Conservation (phyloP, 176 grass and related monocot genomes). For the Tillandsia leiboldiana region DNA sequence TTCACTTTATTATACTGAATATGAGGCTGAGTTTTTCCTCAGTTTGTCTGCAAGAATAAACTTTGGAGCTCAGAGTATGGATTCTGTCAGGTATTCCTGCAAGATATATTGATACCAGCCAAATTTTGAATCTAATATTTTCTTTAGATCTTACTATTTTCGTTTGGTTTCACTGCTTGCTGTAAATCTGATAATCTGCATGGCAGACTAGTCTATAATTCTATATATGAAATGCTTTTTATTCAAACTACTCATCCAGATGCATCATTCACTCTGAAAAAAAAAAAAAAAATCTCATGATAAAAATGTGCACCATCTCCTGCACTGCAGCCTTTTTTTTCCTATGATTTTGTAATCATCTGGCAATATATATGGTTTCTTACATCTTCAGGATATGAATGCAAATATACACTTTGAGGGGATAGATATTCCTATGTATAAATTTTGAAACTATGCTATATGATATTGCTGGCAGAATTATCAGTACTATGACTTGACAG, state of each 20-base stretch:
- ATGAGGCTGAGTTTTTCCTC: conserved; percentile 52
- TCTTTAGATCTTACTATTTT: background rate
- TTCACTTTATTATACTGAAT: conserved; percentile 62
- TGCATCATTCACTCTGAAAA: background rate
- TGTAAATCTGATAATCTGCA: background rate
- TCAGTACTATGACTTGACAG: no score
- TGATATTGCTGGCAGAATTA: no score
- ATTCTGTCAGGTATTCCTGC: conserved; percentile 32
- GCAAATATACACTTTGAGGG: no score
- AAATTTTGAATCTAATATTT: background rate
- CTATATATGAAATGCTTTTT: background rate
- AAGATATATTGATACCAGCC: background rate
- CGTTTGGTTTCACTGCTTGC: background rate
- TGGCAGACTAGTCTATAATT: background rate
- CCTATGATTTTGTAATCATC: no score
- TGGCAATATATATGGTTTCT: no score
- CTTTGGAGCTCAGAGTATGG: conserved; percentile 52
- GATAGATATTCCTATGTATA: no score
- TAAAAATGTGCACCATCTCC: no score
- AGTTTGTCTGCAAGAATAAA: conserved; percentile 58
- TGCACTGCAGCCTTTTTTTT: no score
- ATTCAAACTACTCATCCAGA: background rate
- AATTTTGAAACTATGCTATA: no score
- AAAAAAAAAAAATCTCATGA: background rate
- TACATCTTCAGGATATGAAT: no score